Evolutionary conservation across 495 filamentous ascomycete species (phyloP), one percentile per base, ranked within the genome.

Genomic region (Penicillium maclennaniae): DNA sequence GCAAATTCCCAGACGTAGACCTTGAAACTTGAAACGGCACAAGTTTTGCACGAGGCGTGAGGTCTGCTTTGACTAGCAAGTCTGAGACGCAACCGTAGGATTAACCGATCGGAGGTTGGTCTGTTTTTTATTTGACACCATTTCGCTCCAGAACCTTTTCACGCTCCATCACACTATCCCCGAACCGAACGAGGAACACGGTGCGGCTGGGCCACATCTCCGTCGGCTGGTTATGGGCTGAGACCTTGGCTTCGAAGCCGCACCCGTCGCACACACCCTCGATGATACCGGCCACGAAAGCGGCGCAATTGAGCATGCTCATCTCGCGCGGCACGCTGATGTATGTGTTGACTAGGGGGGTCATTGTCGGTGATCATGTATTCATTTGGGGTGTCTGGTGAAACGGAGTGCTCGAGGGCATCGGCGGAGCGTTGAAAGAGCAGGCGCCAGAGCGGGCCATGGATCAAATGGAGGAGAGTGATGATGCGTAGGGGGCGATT

Each of bases 311-410:
- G 54, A 98, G 80, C 79, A 92, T 86, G 69, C 77, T 88, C 91
- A 98, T 96, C 71, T 98, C 93, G 56, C 84, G 84, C 20, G 93
- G 93, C 34, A 97, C 88, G 59, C 83, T 87, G 63, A 98, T 87
- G 68, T 95, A 97, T 19, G 84, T 84, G 65, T 96, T 97, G 15
- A 97, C 92, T 14, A 97, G 75, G 38, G 38, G 93, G 93, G 62
- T 97, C 95, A 67, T 99, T 96, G 68, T 99, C 93, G 53, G 85
- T 85, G 60, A 99, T 90, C 92, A 99, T 96, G 77, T 97, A 99
- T 74, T 97, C 91, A 65, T 91, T 87, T 3, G 88, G 84, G 12
- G 88, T 91, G 16, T 84, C 81, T 4, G 86, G 80, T 48, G 88
- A 84, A n/a, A 83, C 80, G 51, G 84, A 88, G 71, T 91, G 89